These are phyloP conservation scores for Globisporangium spiculum DNA, from an alignment of 352 stramenopile species.

Conservation along the genomic window DNA sequence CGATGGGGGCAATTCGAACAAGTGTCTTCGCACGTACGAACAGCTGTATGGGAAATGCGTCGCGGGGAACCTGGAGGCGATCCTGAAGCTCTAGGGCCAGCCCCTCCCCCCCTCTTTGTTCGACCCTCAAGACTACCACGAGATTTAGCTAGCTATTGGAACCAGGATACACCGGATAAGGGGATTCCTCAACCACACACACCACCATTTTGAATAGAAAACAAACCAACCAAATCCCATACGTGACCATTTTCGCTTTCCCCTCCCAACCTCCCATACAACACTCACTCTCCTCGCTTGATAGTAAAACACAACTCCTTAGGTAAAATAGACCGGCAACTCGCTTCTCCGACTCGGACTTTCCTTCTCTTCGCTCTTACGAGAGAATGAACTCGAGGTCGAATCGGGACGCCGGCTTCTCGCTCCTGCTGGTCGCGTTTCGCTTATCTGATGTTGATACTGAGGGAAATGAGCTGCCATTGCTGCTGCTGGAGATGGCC, in stretches of 20 bases:
- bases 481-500: background rate
- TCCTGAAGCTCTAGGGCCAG: background rate
- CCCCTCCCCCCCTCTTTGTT: too few relatives aligned
- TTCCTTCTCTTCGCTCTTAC: background rate
- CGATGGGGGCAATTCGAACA: too few relatives aligned
- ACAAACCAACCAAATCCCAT: background rate
- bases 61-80: background rate
- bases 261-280: background rate
- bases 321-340: background rate
- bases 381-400: background rate
- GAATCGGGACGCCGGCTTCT: background rate
- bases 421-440: background rate
- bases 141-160: too few relatives aligned
- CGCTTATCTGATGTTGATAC: background rate
- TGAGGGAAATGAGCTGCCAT: too few relatives aligned
- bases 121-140: too few relatives aligned
- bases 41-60: too few relatives aligned
- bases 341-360: background rate
- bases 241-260: background rate
- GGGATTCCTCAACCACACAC: too few relatives aligned
- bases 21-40: too few relatives aligned
- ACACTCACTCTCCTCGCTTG: background rate
- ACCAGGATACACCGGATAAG: too few relatives aligned
- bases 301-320: background rate
- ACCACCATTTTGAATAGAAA: background rate